phyloP scores from a whole-genome alignment of 192 early-diverging fungal genomes.

The Linderina pennispora region DNA sequence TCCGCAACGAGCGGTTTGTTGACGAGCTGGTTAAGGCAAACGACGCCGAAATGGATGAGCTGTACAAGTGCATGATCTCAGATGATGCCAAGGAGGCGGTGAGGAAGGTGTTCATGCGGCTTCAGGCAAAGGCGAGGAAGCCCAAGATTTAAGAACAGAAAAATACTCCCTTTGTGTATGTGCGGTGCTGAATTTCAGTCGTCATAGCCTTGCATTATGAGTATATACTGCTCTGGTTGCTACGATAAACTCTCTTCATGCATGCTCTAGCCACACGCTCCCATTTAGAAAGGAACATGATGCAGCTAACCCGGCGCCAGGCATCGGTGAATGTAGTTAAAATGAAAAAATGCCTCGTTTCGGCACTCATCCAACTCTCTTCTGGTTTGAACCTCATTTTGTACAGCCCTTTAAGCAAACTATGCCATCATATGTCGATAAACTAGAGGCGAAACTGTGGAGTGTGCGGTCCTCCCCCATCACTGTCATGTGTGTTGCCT shows the following conservation, averaged over 20 bases:
- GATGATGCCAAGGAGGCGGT: constrained; percentile 50
- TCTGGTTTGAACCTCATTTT: too few species aligned
- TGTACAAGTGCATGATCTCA: constrained; percentile 52
- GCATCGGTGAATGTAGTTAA: too few species aligned
- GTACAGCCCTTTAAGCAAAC: too few species aligned
- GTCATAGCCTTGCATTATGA: too few species aligned
- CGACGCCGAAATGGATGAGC: constrained; percentile 49
- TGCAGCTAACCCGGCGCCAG: too few species aligned
- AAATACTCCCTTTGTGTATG: not conserved
- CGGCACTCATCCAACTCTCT: too few species aligned
- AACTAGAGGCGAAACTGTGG: too few species aligned
- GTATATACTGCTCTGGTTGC: too few species aligned
- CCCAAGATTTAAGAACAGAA: constrained; percentile 8
- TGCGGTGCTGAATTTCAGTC: not conserved
- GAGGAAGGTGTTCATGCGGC: constrained; percentile 39
- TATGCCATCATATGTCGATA: not conserved
- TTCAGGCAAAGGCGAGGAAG: constrained; percentile 4
- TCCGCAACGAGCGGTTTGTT: constrained; percentile 38
- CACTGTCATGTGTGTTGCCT: constrained; percentile 19
- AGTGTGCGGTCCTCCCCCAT: constrained; percentile 12
- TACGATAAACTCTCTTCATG: not conserved
- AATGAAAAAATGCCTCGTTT: too few species aligned
- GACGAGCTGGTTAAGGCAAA: constrained; percentile 49
- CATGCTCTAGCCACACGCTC: constrained; percentile 1
- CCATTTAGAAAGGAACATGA: too few species aligned